Conservation (phyloP, 208 protist species). For the Leishmania tropica region DNA sequence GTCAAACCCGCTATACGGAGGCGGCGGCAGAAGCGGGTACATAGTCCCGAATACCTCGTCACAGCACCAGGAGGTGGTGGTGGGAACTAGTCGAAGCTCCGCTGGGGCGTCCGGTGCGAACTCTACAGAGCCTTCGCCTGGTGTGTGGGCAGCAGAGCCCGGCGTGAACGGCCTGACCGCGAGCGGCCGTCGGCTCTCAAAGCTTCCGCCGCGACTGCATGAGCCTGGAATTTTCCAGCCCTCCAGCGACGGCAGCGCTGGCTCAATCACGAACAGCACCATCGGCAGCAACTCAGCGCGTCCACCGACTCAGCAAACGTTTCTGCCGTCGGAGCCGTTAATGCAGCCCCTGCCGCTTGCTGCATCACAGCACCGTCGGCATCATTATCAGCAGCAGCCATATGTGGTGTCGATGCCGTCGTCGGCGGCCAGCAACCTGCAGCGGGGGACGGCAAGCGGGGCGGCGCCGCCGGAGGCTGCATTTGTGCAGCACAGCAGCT, state of each 20-base stretch:
- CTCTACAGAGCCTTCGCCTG: background rate
- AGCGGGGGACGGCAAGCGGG: background rate
- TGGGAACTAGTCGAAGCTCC: background rate
- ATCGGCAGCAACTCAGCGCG: constrained; percentile 19
- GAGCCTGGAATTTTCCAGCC: constrained; percentile 14
- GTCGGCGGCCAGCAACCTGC: background rate
- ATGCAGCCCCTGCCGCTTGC: constrained; percentile 3
- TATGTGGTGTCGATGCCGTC: constrained; percentile 26
- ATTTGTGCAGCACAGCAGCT: background rate
- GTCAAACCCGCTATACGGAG: constrained; percentile 15
- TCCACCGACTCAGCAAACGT: constrained; percentile 16
- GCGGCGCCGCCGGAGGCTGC: constrained; percentile 3
- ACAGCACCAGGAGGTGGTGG: constrained; percentile 8
- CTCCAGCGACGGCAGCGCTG: constrained; percentile 17
- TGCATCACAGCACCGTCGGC: background rate
- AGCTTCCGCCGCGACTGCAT: background rate
- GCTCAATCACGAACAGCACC: constrained; percentile 7
- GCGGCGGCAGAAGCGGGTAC: constrained; percentile 9
- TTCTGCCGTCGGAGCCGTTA: constrained; percentile 16
- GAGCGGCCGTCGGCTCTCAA: background rate
- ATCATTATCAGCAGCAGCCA: constrained; percentile 16
- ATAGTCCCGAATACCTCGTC: background rate
- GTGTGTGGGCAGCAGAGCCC: background rate
- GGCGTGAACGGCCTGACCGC: background rate
- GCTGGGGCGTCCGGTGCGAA: constrained; percentile 1